Base-by-base conservation (phyloP, 805 yeast species). In the Lipomyces starkeyi region DNA sequence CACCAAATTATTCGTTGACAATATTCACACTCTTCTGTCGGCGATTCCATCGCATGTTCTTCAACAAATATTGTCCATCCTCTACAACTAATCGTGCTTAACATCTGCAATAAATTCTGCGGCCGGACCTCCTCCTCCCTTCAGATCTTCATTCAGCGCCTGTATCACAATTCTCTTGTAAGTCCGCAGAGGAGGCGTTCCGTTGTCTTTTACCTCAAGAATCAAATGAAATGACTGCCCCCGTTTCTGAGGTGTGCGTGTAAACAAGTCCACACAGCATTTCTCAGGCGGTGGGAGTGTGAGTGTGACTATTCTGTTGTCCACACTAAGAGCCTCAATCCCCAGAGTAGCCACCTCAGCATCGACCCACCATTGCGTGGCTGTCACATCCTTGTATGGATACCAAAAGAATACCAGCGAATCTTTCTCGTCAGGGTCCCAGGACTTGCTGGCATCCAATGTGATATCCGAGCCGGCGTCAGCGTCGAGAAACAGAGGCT, bases 381-480 rank as follows among this genome's bases (percentile, higher is more conserved):
- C 62, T 11, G 58, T 59, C 20, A 58, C 17, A 14, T 61, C 64
- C 13, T 29, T 11, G 20, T 61, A 61, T 7, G 57, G 64, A 37
- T 25, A 55, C 64, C 64, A 61, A 7, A 29, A n/a, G 53, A 55
- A 61, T 13, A 32, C 56, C 5, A 61, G 34, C 34, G 57, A 34
- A 32, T 61, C 64, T 5, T 63, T 63, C 25, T 37, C 64, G 53
- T 59, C 62, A 17, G 64, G 60, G 56, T 61, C 64, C 34, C 17
- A 55, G n/a, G 64, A 29, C 29, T 14, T 27, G 53, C 55, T 34
- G 17, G 64, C 64, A 34, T 61, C 64, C 3, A 61, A 47, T 11
- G 60, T 56, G 14, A 61, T 14, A 5, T 11, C 13, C 25, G 52
- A 14, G 53, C 53, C 37, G 53, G 47, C 61, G 2, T 34, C 53